These are phyloP conservation scores for Tetrahymena malaccensis DNA, from an alignment of 73 alveolate genomes.

Conservation along the genomic window DNA sequence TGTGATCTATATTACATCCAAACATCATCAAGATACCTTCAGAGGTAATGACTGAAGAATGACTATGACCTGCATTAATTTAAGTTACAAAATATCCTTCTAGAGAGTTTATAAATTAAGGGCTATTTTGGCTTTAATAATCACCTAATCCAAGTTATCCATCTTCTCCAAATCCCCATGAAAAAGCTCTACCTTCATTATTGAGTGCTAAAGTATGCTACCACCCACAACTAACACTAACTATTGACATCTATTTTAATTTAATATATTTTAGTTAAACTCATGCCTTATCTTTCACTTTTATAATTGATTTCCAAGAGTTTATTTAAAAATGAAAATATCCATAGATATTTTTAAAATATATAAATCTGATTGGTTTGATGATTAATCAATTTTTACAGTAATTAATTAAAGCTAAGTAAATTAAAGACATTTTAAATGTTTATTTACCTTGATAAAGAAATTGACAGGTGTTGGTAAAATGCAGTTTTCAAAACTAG, in stretches of 20 bases:
- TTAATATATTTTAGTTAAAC: not conserved
- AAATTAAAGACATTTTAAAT: too few relatives aligned
- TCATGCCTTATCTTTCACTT: too few relatives aligned
- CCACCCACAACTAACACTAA: constrained; percentile 79
- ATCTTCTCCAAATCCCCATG: constrained; percentile 96
- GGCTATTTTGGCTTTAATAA: constrained; percentile 50
- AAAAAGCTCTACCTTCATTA: constrained; percentile 65
- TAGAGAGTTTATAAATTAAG: constrained; percentile 4
- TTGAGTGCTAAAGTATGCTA: constrained; percentile 80
- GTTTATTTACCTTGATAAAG: not conserved
- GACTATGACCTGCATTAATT: constrained; percentile 66
- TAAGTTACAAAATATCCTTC: constrained; percentile 4
- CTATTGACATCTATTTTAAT: not conserved
- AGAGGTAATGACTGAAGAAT: constrained; percentile 56
- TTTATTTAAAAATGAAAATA: too few relatives aligned
- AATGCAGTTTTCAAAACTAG: constrained; percentile 22
- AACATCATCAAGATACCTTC: constrained; percentile 45
- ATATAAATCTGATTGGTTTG: too few relatives aligned
- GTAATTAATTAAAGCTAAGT: too few relatives aligned
- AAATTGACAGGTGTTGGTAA: not conserved
- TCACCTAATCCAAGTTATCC: constrained; percentile 94
- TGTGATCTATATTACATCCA: constrained; percentile 69
- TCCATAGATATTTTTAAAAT: too few relatives aligned
- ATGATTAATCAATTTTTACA: too few relatives aligned
- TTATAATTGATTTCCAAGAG: too few relatives aligned